Conservation (phyloP, 805 yeast species). For the Cyberlindnera samutprakarnensis region DNA sequence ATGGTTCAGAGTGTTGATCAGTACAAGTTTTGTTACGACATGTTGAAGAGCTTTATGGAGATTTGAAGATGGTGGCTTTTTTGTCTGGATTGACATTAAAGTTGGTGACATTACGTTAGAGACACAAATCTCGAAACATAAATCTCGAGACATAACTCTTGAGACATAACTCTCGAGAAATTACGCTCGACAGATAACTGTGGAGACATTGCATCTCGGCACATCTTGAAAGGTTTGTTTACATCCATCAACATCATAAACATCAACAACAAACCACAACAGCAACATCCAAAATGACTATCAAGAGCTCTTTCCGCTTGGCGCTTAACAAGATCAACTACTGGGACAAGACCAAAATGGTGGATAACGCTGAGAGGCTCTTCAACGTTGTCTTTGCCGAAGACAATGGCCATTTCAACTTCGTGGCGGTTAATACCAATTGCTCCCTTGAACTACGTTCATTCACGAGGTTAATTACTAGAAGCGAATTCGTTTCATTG, state of each 20-base stretch:
- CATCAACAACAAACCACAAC: no score
- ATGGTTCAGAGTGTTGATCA: conserved; percentile 46
- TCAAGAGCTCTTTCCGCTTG: conserved; percentile 11
- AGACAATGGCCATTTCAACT: conserved; percentile 18
- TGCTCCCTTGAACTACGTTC: conserved; percentile 7
- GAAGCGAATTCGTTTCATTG: conserved; percentile 19
- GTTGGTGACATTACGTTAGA: no score
- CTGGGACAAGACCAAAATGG: conserved; percentile 1
- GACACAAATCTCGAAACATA: no score
- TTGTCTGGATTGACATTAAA: no score
- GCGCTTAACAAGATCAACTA: conserved; percentile 16
- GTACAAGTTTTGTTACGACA: conserved; percentile 37
- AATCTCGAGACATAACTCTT: no score
- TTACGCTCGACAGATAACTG: no score
- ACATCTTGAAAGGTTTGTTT: no score
- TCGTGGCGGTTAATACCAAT: conserved; percentile 7
- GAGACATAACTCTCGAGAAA: no score
- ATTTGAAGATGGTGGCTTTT: no score
- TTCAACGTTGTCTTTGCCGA: conserved; percentile 12
- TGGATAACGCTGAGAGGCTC: conserved; percentile 2
- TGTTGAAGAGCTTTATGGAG: background rate
- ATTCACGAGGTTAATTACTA: conserved; percentile 18
- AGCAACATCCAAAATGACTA: no score
- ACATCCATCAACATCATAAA: no score
- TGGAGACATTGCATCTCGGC: no score